Percentiles rank a stretch among this genome's conserved stretches.
Conservation (phyloP, 2,329 filamentous ascomycete genomes). For the Cryphonectria radicalis region DNA sequence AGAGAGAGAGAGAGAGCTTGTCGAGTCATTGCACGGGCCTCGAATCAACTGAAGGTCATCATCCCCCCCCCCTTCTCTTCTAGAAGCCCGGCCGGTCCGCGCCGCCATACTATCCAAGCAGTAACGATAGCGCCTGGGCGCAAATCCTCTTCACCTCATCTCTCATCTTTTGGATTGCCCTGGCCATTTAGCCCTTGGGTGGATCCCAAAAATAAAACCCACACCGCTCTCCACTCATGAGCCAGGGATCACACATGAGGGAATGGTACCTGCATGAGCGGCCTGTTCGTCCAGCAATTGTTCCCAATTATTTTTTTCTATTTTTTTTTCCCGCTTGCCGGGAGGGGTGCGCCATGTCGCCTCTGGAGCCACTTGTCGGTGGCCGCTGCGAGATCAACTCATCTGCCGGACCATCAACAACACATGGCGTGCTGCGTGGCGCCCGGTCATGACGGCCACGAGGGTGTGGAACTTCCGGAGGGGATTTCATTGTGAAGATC, state of each 20-base stretch:
- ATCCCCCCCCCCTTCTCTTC: not conserved
- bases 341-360: not conserved
- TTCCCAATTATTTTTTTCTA: constrained; percentile 5
- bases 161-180: not conserved
- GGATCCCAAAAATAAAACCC: constrained; percentile 17
- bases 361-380: not conserved
- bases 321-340: not conserved
- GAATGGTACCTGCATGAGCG: constrained; percentile 22
- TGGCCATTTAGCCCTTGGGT: constrained; percentile 13
- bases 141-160: constrained; percentile 5
- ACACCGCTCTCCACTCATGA: constrained; percentile 2
- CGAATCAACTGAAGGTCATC: not conserved
- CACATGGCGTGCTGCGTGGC: constrained; percentile 17
- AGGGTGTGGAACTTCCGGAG: not conserved
- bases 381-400: constrained; percentile 8
- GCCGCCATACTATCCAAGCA: not conserved
- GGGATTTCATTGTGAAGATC: not conserved
- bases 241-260: constrained; percentile 12
- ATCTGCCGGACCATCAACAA: constrained; percentile 8
- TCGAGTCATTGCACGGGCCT: not conserved
- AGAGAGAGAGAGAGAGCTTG: not conserved
- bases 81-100: constrained; percentile 19
- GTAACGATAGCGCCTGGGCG: not conserved
- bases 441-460: constrained; percentile 1
- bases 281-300: constrained; percentile 10